These are phyloP conservation scores for Brassica hybrid DNA, from an alignment of 441 rosid species.

Conservation along the genomic window DNA sequence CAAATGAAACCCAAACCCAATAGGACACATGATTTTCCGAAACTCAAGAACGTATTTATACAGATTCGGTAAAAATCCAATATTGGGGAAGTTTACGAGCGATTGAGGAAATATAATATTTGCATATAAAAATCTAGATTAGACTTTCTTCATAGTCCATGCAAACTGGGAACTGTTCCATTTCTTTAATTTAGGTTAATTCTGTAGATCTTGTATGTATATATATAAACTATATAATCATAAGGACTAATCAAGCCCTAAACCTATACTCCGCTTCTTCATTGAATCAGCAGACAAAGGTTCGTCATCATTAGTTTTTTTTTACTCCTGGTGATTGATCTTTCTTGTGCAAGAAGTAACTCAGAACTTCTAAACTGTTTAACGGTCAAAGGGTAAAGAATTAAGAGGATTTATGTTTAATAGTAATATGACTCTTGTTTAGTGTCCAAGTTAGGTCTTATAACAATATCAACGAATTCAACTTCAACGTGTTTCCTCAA, in stretches of 20 bases:
- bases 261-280: background rate
- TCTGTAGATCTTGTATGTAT: background rate
- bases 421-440: background rate
- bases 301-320: background rate
- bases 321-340: background rate
- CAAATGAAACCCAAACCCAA: background rate
- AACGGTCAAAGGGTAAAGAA: background rate
- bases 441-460: background rate
- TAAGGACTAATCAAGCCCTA: background rate
- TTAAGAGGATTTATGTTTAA: background rate
- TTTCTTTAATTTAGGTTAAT: background rate
- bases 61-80: background rate
- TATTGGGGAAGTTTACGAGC: background rate
- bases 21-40: background rate
- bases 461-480: background rate
- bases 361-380: background rate
- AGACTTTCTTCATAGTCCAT: background rate
- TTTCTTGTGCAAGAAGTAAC: slow-evolving; percentile 5
- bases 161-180: background rate
- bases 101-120: background rate
- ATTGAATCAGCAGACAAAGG: background rate
- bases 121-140: background rate
- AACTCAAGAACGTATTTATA: background rate
- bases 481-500: background rate
- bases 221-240: background rate